Evolutionary conservation across 2,329 filamentous ascomycete genomes (phyloP).

Genomic region (Xylariaceae sp.): DNA sequence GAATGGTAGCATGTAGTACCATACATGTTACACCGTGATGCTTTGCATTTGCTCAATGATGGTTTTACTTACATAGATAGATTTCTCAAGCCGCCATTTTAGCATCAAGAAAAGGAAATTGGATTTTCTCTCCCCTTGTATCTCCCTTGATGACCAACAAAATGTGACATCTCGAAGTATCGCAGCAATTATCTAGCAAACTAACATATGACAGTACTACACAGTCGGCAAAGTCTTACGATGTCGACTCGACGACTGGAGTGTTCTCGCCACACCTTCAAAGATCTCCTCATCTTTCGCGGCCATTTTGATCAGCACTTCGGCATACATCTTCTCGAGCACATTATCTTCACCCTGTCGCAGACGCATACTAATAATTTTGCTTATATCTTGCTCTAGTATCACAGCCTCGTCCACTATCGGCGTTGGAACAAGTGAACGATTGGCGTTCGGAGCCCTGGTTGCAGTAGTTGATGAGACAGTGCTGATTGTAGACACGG

Average conservation of each 20-base stretch:
- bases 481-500: conserved; percentile 6
- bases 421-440: background rate
- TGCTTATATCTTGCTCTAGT: conserved; percentile 9
- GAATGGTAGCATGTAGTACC: no score
- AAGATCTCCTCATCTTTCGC: conserved; percentile 1
- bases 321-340: conserved; percentile 4
- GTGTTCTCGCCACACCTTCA: background rate
- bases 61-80: no score
- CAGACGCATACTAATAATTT: conserved; percentile 11
- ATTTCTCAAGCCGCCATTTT: no score
- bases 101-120: no score
- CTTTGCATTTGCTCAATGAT: no score
- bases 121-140: background rate
- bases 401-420: conserved; percentile 11
- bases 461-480: background rate
- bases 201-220: background rate
- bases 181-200: background rate
- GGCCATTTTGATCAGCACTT: conserved; percentile 15
- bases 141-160: background rate
- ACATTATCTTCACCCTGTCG: background rate
- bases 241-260: background rate
- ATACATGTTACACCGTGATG: no score
- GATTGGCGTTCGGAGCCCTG: background rate
- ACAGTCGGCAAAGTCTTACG: background rate
- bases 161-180: background rate